These are phyloP conservation scores for Fusarium burgessii DNA, from an alignment of 2,329 filamentous ascomycete genomes.

Conservation along the genomic window DNA sequence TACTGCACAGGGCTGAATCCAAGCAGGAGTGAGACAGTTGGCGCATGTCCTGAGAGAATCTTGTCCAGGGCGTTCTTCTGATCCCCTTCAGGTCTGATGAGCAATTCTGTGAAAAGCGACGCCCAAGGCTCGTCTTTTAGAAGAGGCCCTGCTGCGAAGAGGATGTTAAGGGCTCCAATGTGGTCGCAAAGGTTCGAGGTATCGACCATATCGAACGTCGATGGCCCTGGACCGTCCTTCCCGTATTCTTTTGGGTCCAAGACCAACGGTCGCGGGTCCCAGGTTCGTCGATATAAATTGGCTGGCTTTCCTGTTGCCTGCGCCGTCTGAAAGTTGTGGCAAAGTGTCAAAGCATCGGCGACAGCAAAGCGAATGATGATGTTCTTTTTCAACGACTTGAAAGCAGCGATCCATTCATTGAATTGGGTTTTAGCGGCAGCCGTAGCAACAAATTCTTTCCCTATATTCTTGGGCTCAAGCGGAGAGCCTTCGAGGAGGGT, in stretches of 20 bases:
- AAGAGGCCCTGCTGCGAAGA: slow-evolving; percentile 60
- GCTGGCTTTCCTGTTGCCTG: slow-evolving; percentile 49
- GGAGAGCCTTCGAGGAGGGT: slow-evolving; percentile 55
- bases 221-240: slow-evolving; percentile 50
- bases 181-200: slow-evolving; percentile 60
- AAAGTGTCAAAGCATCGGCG: slow-evolving; percentile 64
- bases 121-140: slow-evolving; percentile 58
- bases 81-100: slow-evolving; percentile 50
- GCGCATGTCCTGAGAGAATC: slow-evolving; percentile 60
- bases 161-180: slow-evolving; percentile 53
- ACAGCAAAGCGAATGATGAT: slow-evolving; percentile 60
- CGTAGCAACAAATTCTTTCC: slow-evolving; percentile 43
- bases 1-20: slow-evolving; percentile 63
- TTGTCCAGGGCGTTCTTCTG: slow-evolving; percentile 51
- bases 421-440: slow-evolving; percentile 60
- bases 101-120: slow-evolving; percentile 61
- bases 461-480: slow-evolving; percentile 43
- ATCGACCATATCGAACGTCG: slow-evolving; percentile 67
- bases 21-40: slow-evolving; percentile 62
- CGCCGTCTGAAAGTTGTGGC: slow-evolving; percentile 62
- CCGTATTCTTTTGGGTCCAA: slow-evolving; percentile 60
- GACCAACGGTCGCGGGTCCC: slow-evolving; percentile 53
- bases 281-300: slow-evolving; percentile 58
- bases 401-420: slow-evolving; percentile 58
- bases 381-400: slow-evolving; percentile 47